Evolutionary conservation across 148 eudicot species (phyloP).

Genomic region (Suaeda aralocaspica): DNA sequence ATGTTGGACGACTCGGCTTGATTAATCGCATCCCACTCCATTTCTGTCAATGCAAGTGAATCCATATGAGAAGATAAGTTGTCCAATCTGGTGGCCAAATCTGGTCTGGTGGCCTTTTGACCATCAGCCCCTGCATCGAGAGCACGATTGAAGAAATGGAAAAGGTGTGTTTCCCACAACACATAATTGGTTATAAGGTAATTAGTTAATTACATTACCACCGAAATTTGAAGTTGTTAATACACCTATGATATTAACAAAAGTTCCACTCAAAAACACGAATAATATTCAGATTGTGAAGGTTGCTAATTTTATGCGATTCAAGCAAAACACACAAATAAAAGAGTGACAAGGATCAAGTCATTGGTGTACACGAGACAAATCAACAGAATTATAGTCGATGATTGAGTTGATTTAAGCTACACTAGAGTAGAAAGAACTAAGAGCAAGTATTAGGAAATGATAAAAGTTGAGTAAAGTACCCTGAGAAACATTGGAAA

Average conservation of each 20-base stretch:
- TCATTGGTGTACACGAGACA: background rate
- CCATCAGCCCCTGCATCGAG: constrained; percentile 63
- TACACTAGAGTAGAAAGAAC: background rate
- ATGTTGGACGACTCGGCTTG: constrained; percentile 46
- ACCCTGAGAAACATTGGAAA: constrained; percentile 59
- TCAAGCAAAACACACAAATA: background rate
- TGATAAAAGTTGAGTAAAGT: constrained; percentile 11
- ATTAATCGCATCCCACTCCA: constrained; percentile 52
- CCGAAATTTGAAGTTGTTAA: background rate
- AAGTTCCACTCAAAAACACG: background rate
- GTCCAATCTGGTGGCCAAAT: constrained; percentile 50
- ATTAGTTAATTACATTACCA: background rate
- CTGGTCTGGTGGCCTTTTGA: constrained; percentile 44
- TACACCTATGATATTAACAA: background rate
- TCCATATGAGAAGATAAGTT: constrained; percentile 64
- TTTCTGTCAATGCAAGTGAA: constrained; percentile 96
- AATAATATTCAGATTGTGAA: background rate
- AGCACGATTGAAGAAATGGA: constrained; percentile 35
- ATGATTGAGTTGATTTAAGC: background rate
- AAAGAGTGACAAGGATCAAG: no score
- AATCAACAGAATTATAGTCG: background rate
- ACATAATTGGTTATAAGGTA: constrained; percentile 13
- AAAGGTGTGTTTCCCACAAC: constrained; percentile 26
- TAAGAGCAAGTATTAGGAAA: background rate
- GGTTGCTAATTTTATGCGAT: no score